A percentile compares a stretch with the other conserved stretches of the same genome.
Evolutionary conservation across 495 filamentous ascomycete genomes (phyloP).

Genomic region (Oidiodendron maius): DNA sequence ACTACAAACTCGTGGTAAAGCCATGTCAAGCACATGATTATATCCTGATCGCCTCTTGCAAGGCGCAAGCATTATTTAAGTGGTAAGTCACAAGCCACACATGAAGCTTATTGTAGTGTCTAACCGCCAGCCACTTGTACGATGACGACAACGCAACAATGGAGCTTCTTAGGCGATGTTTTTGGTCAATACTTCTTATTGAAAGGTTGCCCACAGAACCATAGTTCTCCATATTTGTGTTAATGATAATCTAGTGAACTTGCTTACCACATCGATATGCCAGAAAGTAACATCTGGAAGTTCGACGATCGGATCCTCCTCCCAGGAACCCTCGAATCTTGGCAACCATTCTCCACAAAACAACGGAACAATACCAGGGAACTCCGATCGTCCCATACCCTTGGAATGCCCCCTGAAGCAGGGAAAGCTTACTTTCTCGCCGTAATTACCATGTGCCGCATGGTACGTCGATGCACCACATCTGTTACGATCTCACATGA

Average conservation of each 20-base stretch:
- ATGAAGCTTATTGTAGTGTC: neutral
- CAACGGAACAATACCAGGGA: neutral
- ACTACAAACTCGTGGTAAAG: slow-evolving; percentile 7
- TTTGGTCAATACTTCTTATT: slow-evolving; percentile 13
- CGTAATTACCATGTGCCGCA: slow-evolving; percentile 9
- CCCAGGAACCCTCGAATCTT: slow-evolving; percentile 3
- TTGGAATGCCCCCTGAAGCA: neutral
- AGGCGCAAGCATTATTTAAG: slow-evolving; percentile 13
- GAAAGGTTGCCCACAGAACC: slow-evolving; percentile 5
- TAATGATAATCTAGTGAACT: slow-evolving; percentile 6
- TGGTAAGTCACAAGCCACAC: slow-evolving; percentile 4
- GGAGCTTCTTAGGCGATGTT: slow-evolving; percentile 8
- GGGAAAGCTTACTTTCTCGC: slow-evolving; percentile 13
- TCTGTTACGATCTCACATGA: slow-evolving; percentile 8
- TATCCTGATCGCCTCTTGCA: slow-evolving; percentile 10
- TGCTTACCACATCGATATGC: slow-evolving; percentile 14
- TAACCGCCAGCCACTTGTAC: neutral
- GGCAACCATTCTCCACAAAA: slow-evolving; percentile 6
- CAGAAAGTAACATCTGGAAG: slow-evolving; percentile 15
- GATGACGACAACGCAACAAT: slow-evolving; percentile 1
- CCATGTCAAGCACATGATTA: slow-evolving; percentile 16
- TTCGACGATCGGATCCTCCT: slow-evolving; percentile 16
- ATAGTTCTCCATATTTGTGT: too few relatives aligned
- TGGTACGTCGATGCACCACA: slow-evolving; percentile 13
- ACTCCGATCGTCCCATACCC: neutral